Evolutionary conservation across 345 rosid genomes (phyloP).

Genomic region (Euphorbia peplus): DNA sequence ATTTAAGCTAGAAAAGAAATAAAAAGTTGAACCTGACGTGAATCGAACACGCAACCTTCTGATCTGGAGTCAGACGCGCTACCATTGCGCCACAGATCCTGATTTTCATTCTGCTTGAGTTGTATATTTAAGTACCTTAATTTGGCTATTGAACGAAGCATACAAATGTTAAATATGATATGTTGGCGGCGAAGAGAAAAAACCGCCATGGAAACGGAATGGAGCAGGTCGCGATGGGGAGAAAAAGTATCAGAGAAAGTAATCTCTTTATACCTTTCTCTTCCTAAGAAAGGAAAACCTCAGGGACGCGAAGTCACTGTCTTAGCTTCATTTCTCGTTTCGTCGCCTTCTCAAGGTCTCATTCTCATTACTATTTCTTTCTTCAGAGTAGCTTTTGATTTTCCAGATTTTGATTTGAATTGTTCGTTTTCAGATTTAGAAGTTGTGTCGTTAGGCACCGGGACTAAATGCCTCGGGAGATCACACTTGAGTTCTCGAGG

Average conservation of each 20-base stretch:
- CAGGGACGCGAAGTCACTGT: slow-evolving; percentile 90
- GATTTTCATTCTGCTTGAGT: no score
- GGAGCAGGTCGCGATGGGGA: no score
- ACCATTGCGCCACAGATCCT: slow-evolving; percentile 98
- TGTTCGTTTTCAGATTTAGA: slow-evolving; percentile 40
- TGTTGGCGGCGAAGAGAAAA: no score
- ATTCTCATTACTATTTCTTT: neutral
- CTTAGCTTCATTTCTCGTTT: slow-evolving; percentile 72
- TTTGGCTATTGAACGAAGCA: no score
- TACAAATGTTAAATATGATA: no score
- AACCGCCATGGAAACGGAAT: no score
- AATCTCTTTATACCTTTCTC: no score
- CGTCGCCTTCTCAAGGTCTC: slow-evolving; percentile 76
- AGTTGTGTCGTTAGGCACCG: slow-evolving; percentile 80
- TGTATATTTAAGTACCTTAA: no score
- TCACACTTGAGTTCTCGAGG: slow-evolving; percentile 67
- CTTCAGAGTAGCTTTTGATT: neutral
- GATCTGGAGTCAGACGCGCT: slow-evolving; percentile 99
- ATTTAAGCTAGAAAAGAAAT: no score
- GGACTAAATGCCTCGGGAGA: slow-evolving; percentile 74
- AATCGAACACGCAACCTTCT: slow-evolving; percentile 98
- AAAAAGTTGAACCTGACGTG: slow-evolving; percentile 71
- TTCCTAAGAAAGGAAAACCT: no score
- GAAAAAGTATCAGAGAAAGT: no score
- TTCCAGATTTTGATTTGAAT: neutral